Conservation (phyloP, 1,284 basidiomycete genomes). For the Paramarasmius palmivorus region DNA sequence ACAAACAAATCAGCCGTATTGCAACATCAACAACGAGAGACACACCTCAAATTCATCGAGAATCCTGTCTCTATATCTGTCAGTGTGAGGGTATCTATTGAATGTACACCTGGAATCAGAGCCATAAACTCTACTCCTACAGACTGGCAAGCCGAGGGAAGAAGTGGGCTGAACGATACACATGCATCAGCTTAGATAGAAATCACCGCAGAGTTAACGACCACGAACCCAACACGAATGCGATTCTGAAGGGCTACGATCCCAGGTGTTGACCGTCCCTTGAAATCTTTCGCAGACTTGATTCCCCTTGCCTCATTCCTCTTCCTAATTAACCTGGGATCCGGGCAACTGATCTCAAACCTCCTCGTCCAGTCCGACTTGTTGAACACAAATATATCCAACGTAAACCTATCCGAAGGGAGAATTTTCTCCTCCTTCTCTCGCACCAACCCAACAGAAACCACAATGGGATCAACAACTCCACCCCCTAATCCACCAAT, state of each 20-base stretch:
- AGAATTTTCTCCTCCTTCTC: conserved; percentile 52
- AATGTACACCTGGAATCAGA: conserved; percentile 77
- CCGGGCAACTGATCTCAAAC: conserved; percentile 76
- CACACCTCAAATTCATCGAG: conserved; percentile 72
- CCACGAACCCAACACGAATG: conserved; percentile 80
- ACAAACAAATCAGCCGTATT: not conserved
- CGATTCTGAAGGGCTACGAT: conserved; percentile 81
- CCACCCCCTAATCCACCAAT: conserved; percentile 27
- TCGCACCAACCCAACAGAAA: conserved; percentile 65
- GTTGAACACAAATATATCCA: conserved; percentile 90
- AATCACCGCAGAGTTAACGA: conserved; percentile 15
- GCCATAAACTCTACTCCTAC: conserved; percentile 88
- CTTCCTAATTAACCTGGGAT: conserved; percentile 44
- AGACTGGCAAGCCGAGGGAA: conserved; percentile 80
- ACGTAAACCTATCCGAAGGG: conserved; percentile 73
- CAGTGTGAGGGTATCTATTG: conserved; percentile 71
- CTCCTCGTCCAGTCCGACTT: conserved; percentile 75
- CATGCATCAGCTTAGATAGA: conserved; percentile 6
- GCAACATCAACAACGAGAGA: conserved; percentile 3
- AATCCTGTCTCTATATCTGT: conserved; percentile 75
- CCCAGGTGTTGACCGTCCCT: conserved; percentile 44
- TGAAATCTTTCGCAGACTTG: conserved; percentile 5
- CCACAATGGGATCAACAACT: conserved; percentile 59
- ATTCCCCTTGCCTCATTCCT: conserved; percentile 33
- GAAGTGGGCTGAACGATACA: conserved; percentile 57